Percentiles rank a stretch among this genome's conserved stretches.
Conservation (phyloP, 495 filamentous ascomycete genomes). For the Tuber calosporum region DNA sequence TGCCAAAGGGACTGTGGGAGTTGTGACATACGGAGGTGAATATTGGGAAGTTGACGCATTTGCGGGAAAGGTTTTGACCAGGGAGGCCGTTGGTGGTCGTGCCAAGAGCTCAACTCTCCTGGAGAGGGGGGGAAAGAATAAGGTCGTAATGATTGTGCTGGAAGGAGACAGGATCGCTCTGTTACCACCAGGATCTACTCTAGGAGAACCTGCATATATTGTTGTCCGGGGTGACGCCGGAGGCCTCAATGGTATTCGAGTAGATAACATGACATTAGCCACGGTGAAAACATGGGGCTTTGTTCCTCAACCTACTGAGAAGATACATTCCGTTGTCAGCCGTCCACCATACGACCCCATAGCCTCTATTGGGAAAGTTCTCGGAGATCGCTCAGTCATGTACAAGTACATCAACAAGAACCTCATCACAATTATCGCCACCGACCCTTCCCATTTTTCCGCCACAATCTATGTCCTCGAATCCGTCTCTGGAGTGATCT, state of each 20-base stretch:
- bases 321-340: slow-evolving; percentile 57
- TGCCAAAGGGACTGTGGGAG: slow-evolving; percentile 40
- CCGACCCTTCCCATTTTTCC: slow-evolving; percentile 49
- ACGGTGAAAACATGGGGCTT: slow-evolving; percentile 66
- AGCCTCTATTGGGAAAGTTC: slow-evolving; percentile 87
- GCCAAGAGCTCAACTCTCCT: slow-evolving; percentile 50
- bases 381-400: slow-evolving; percentile 81
- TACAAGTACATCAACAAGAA: slow-evolving; percentile 98
- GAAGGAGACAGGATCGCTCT: slow-evolving; percentile 27
- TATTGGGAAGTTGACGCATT: slow-evolving; percentile 41
- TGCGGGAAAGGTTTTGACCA: slow-evolving; percentile 41
- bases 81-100: slow-evolving; percentile 20
- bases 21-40: slow-evolving; percentile 41
- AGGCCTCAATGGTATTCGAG: slow-evolving; percentile 56
- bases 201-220: slow-evolving; percentile 43
- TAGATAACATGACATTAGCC: slow-evolving; percentile 22
- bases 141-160: slow-evolving; percentile 33
- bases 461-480: slow-evolving; percentile 78
- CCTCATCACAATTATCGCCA: slow-evolving; percentile 65
- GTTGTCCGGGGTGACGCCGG: slow-evolving; percentile 57
- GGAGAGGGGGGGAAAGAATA: slow-evolving; percentile 43
- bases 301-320: slow-evolving; percentile 57
- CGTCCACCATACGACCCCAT: slow-evolving; percentile 74
- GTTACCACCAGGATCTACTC: slow-evolving; percentile 19
- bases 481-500: slow-evolving; percentile 70